Percentiles rank a stretch among this genome's conserved stretches.
Conservation (phyloP, 139 green algal genomes). For the Ettlia oleoabundans region DNA sequence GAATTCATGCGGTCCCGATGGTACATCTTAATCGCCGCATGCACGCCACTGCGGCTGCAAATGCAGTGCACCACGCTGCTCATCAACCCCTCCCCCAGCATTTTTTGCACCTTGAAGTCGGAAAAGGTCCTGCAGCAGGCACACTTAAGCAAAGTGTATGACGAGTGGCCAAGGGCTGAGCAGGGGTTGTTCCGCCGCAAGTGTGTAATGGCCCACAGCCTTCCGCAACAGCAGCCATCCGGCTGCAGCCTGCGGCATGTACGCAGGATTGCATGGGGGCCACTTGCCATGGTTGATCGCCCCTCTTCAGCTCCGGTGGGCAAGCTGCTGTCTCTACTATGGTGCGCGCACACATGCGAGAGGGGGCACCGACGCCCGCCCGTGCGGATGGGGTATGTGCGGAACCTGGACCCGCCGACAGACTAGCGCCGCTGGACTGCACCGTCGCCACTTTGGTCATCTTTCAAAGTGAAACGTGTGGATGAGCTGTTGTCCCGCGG, state of each 20-base stretch:
- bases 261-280: too few relatives aligned
- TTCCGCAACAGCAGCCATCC: too few relatives aligned
- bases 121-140: conserved; percentile 23
- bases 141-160: too few relatives aligned
- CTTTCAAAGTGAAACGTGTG: not conserved
- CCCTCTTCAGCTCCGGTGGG: conserved; percentile 29
- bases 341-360: conserved; percentile 6
- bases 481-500: too few relatives aligned
- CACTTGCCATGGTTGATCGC: conserved; percentile 22
- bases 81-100: conserved; percentile 43
- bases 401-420: conserved; percentile 2
- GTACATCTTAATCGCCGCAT: conserved; percentile 83
- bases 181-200: not conserved
- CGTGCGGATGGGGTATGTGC: not conserved
- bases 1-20: conserved; percentile 66
- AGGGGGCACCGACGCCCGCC: not conserved
- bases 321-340: conserved; percentile 40
- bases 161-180: not conserved
- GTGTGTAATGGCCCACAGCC: not conserved
- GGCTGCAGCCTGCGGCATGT: too few relatives aligned
- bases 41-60: conserved; percentile 52
- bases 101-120: conserved; percentile 31
- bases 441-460: conserved; percentile 26
- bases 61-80: conserved; percentile 50
- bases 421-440: conserved; percentile 27